Conservation (phyloP, 2,329 filamentous ascomycete genomes). For the Dactylella cylindrospora region DNA sequence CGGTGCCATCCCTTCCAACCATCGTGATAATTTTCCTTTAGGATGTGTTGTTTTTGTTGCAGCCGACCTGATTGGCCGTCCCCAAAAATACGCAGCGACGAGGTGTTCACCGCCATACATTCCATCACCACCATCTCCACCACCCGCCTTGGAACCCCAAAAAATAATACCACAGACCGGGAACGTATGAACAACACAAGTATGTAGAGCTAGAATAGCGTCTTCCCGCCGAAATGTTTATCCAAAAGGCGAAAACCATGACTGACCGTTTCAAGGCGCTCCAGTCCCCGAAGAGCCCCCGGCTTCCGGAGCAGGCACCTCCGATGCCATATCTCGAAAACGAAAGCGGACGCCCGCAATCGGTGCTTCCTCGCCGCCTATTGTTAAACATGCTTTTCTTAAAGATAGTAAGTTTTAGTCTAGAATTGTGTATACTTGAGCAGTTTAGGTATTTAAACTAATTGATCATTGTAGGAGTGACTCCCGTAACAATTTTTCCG, state of each 20-base stretch:
- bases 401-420: conserved; percentile 33
- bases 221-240: neutral
- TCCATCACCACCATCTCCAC: conserved; percentile 36
- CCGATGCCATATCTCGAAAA: conserved; percentile 34
- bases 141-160: conserved; percentile 9
- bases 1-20: no score
- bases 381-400: conserved; percentile 40
- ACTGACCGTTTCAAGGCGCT: conserved; percentile 4
- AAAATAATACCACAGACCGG: no score
- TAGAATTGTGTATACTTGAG: neutral
- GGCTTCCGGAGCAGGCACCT: conserved; percentile 12
- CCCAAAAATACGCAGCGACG: conserved; percentile 42
- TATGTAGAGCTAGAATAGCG: conserved; percentile 11
- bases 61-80: no score
- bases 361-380: conserved; percentile 10
- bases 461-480: conserved; percentile 52
- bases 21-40: no score
- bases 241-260: conserved; percentile 14
- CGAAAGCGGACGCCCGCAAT: conserved; percentile 39
- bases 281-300: conserved; percentile 3
- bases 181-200: conserved; percentile 42
- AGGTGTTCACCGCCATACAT: conserved; percentile 24
- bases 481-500: conserved; percentile 68
- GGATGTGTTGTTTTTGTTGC: no score
- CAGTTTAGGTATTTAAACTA: neutral